Base-by-base conservation (phyloP, 2,329 filamentous ascomycete genomes). In the Ophiostoma sp. region DNA sequence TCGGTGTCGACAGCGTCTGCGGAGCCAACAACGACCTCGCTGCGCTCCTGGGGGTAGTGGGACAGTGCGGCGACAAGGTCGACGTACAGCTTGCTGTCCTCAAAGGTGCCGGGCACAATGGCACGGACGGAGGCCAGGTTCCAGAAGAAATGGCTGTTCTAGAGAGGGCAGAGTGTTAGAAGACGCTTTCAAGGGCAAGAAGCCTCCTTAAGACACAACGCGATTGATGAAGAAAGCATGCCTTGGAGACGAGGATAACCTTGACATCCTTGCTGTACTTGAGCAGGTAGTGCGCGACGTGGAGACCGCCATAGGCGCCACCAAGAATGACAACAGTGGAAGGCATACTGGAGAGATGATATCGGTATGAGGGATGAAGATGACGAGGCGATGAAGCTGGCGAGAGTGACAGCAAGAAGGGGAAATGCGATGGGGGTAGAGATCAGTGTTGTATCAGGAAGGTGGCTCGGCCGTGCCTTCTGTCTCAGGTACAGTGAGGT, bases 141-240 rank as follows among this genome's bases (percentile, higher is more conserved):
- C 84, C 84, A 86, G 78, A 81, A 87, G 72, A 87, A 83, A 72
- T 87, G 83, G 70, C 78, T 81, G 72, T 81, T 86, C 82, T 86
- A 76, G 44, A 16, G 11, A 1, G 47, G 27, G 27, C 27, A 27
- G 27, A 27, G 27, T 27, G 65, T 66, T 44, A 66, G 65, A 44
- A 42, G 7, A 58, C n/a, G n/a, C 47, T 27, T 7, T 40, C 9
- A 62, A 62, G 5, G 66, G 65, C 42, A 44, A 12, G 42, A 12
- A 44, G 27, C 27, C 27, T 1, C 27, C 27, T 2, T 1, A 44
- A 5, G 6, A 27, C 27, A 9, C 49, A 27, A 65, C 63, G 14
- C 16, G 14, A 64, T 2, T 36, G 42, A 12, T 6, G 11, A 18
- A 45, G 1, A 63, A n/a, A 64, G 8, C 75, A 73, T 76, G 85